Conservation (phyloP, 2,329 filamentous ascomycete genomes). For the Ceratocystiopsis minuta region DNA sequence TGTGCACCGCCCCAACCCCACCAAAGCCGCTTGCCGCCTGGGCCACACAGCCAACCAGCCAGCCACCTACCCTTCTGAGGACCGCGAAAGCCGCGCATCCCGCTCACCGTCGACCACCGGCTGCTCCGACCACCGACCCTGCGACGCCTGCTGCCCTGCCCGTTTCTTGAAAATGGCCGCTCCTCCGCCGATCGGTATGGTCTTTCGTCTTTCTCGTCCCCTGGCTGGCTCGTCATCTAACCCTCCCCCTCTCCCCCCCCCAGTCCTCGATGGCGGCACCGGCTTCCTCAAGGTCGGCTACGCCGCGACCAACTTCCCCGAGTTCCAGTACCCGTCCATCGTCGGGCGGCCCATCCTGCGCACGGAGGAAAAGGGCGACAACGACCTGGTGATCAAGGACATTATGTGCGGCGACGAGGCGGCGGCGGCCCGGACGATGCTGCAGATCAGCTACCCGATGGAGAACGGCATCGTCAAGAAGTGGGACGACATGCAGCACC, state of each 20-base stretch:
- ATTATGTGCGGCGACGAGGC: conserved; percentile 99
- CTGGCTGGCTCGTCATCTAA: conserved; percentile 8
- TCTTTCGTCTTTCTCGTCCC: conserved; percentile 8
- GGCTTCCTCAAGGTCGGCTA: conserved; percentile 99
- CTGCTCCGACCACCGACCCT: too few species aligned
- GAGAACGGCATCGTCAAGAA: conserved; percentile 99
- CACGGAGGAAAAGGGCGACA: conserved; percentile 63
- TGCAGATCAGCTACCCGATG: conserved; percentile 98
- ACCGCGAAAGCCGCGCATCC: too few species aligned
- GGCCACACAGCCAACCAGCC: too few species aligned
- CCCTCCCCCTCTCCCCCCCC: conserved; percentile 4
- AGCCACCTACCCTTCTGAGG: too few species aligned
- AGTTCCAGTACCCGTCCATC: conserved; percentile 96
- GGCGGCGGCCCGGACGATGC: conserved; percentile 84
- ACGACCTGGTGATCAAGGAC: conserved; percentile 63
- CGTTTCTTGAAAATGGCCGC: conserved; percentile 29
- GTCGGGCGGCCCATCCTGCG: conserved; percentile 94
- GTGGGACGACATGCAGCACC: conserved; percentile 99
- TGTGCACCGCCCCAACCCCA: too few species aligned
- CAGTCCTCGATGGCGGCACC: conserved; percentile 98
- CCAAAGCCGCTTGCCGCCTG: too few species aligned
- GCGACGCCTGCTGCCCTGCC: too few species aligned
- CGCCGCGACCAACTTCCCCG: conserved; percentile 97
- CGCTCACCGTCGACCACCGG: too few species aligned
- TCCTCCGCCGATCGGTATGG: conserved; percentile 36